Base-by-base conservation (phyloP, 345 rosid species). In the Raphanus raphanistrum region DNA sequence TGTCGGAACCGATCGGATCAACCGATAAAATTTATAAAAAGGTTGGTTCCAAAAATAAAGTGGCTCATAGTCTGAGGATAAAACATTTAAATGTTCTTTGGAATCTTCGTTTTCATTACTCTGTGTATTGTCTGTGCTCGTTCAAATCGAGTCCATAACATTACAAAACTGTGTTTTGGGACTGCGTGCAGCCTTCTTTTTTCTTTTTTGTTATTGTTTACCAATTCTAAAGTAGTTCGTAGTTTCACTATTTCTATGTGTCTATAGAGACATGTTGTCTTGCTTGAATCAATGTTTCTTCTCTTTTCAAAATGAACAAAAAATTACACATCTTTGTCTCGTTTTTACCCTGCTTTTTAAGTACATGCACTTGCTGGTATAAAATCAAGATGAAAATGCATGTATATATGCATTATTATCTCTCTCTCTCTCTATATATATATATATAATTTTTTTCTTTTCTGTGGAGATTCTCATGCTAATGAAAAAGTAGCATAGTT, bases 101-200 rank as follows among this genome's bases (percentile, higher is more conserved):
- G 74, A 79, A 79, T 69, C 74, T 79, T 79, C 74, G 68, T 52
- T 79, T 59, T 78, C 73, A 45, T 61, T 21, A 59, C 33, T 72
- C 50, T 64, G 28, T 28, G 57, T 64, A 13, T 45, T 68, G 69
- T 73, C 63, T 78, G 0, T 66, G 43, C 63, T 72, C 48, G 9
- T 68, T 79, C 70, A 52, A 73, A 79, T 68, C 70, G 60, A 79
- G 36, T 73, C 15, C 69, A 61, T 61, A 59, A 66, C 77, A 72
- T 32, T 66, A 72, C 81, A 72, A 78, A 50, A 79, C 74, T 50
- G 15, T 50, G 13, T 68, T 68, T 62, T 73, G 78, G 78, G 59
- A 48, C 43, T 79, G 17, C 50, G 81, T 67, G 74, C 66, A 61
- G 27, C 26, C 73, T 57, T 28, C 2, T 8, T 35, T 52, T 17